Evolutionary conservation across 768 basidiomycete species (phyloP).

Genomic region (Lentinula sp.): DNA sequence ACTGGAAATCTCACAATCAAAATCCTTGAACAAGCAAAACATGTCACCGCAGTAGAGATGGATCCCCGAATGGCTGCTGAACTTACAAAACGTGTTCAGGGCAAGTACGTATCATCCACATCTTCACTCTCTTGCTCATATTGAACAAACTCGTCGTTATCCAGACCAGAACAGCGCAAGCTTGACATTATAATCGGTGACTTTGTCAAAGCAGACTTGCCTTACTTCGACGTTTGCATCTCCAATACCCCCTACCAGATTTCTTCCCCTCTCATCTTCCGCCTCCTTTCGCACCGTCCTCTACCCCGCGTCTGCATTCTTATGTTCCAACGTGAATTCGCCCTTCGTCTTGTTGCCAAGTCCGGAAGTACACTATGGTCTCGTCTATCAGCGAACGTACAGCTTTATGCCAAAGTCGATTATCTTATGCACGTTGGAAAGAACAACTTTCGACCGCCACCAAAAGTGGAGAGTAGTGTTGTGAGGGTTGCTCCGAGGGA

Average conservation of each 20-base stretch:
- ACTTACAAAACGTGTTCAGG: conserved; percentile 93
- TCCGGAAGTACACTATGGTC: conserved; percentile 89
- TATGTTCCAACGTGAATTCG: conserved; percentile 99
- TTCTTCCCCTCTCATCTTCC: conserved; percentile 95
- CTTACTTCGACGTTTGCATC: conserved; percentile 99
- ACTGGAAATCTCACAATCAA: conserved; percentile 94
- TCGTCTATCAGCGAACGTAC: conserved; percentile 91
- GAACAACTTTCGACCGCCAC: conserved; percentile 95
- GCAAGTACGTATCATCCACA: conserved; percentile 66
- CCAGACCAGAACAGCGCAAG: conserved; percentile 90
- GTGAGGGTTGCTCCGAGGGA: conserved; percentile 88
- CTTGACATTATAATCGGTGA: conserved; percentile 95
- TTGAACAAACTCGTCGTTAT: background rate
- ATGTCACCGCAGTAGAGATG: conserved; percentile 93
- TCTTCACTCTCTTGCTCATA: background rate
- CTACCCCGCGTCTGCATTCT: conserved; percentile 91
- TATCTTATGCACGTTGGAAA: conserved; percentile 95
- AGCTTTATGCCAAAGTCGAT: conserved; percentile 95
- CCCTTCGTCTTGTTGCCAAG: conserved; percentile 81
- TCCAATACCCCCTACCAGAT: conserved; percentile 99
- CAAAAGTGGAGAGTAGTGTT: conserved; percentile 90
- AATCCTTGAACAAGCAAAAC: conserved; percentile 90
- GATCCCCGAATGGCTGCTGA: conserved; percentile 99
- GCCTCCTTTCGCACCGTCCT: conserved; percentile 92
- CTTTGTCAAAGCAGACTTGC: conserved; percentile 96